A percentile compares a stretch with the other conserved stretches of the same genome.
These are phyloP conservation scores for Theobroma cacao DNA, from an alignment of 345 rosid genomes.

Conservation along the genomic window DNA sequence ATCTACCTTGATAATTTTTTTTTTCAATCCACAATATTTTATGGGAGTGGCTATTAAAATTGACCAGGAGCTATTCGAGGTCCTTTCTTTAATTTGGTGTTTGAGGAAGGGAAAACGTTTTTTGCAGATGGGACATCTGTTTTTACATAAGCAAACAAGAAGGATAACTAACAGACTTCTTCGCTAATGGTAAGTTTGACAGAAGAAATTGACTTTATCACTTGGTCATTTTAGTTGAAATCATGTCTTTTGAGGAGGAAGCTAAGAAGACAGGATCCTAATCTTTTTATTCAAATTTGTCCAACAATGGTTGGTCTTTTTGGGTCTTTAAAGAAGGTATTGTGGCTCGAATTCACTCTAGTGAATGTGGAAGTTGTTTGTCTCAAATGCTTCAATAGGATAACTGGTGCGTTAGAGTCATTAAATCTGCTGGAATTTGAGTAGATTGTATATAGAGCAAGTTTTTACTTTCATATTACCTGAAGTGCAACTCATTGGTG, in stretches of 20 bases:
- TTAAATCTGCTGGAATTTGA: neutral
- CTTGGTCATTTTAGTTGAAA: neutral
- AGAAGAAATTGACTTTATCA: neutral
- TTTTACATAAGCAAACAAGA: too few species aligned
- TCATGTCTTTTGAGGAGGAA: neutral
- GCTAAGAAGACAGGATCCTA: neutral
- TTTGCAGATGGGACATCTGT: too few species aligned
- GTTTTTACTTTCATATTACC: neutral
- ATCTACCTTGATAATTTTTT: neutral
- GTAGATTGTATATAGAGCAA: neutral
- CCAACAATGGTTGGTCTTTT: neutral
- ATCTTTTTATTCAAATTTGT: neutral
- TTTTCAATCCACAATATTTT: neutral
- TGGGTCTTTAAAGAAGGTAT: neutral
- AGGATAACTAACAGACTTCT: too few species aligned
- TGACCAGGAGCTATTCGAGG: too few species aligned
- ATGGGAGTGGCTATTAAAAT: neutral
- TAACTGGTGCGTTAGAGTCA: neutral
- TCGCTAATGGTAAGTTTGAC: neutral
- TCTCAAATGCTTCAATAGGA: neutral
- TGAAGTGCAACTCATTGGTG: neutral
- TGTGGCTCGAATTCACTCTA: neutral
- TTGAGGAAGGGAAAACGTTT: too few species aligned
- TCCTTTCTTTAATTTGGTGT: too few species aligned
- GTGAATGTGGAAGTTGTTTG: neutral